Evolutionary conservation across 495 filamentous ascomycete genomes (phyloP).

Genomic region (Niebla homalea): DNA sequence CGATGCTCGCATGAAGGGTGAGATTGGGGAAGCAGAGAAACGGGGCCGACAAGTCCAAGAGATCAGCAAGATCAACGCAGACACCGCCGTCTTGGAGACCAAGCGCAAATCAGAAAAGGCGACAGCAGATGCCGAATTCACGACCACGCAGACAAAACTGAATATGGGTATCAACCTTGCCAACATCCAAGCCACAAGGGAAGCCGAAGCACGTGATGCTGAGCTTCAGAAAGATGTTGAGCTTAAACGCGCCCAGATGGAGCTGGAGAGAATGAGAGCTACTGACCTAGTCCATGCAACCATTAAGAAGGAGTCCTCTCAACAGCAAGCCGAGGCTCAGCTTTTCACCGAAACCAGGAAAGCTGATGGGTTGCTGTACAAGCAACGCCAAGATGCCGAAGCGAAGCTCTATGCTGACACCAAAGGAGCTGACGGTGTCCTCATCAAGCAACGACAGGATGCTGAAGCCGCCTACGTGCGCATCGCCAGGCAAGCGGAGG

Average conservation of each 20-base stretch:
- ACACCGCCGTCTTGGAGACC: slow-evolving; percentile 70
- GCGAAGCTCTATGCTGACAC: slow-evolving; percentile 32
- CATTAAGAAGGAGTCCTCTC: slow-evolving; percentile 55
- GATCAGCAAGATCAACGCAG: slow-evolving; percentile 69
- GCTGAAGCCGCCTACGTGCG: slow-evolving; percentile 9
- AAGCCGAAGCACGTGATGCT: slow-evolving; percentile 57
- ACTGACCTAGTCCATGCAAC: slow-evolving; percentile 64
- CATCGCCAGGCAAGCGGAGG: slow-evolving; percentile 12
- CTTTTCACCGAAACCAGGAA: slow-evolving; percentile 32
- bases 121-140: slow-evolving; percentile 57
- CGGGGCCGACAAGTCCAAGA: slow-evolving; percentile 38
- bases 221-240: slow-evolving; percentile 65
- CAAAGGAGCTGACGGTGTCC: slow-evolving; percentile 42
- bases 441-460: slow-evolving; percentile 26
- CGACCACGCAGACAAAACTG: slow-evolving; percentile 55
- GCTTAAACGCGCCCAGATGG: slow-evolving; percentile 59
- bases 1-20: slow-evolving; percentile 61
- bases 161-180: slow-evolving; percentile 56
- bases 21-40: slow-evolving; percentile 67
- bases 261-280: slow-evolving; percentile 64
- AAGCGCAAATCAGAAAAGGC: slow-evolving; percentile 71
- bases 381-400: slow-evolving; percentile 41
- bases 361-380: slow-evolving; percentile 48
- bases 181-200: slow-evolving; percentile 55
- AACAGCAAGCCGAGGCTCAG: slow-evolving; percentile 58